These are phyloP conservation scores for Ilex asprella DNA, from an alignment of 257 asterid genomes.

Conservation along the genomic window DNA sequence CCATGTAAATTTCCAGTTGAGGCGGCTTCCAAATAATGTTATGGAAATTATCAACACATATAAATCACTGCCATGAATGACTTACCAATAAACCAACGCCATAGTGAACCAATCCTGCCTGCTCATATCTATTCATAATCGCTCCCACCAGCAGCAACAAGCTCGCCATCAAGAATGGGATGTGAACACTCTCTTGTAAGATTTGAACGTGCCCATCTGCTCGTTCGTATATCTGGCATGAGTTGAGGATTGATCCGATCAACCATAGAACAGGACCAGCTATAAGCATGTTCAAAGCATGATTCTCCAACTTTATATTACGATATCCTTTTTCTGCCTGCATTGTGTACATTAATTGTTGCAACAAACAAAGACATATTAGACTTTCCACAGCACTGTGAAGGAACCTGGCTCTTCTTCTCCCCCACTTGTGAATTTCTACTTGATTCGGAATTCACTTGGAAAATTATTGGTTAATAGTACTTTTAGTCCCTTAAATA, in stretches of 20 bases:
- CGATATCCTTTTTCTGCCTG: conserved; percentile 60
- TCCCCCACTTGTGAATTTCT: too few relatives aligned
- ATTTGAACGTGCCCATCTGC: conserved; percentile 75
- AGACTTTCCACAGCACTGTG: too few relatives aligned
- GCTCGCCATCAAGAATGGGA: conserved; percentile 75
- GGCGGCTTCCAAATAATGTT: not conserved
- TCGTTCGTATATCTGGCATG: conserved; percentile 86
- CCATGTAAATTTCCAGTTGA: not conserved
- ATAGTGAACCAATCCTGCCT: conserved; percentile 28
- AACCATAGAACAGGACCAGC: conserved; percentile 80
- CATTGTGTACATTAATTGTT: not conserved
- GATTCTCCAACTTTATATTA: conserved; percentile 31
- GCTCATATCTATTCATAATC: conserved; percentile 44
- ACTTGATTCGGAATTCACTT: too few relatives aligned
- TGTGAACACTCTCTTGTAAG: conserved; percentile 58
- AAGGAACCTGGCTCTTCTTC: too few relatives aligned
- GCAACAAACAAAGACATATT: too few relatives aligned
- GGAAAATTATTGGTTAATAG: too few relatives aligned
- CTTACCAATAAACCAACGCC: conserved; percentile 53
- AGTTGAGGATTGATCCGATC: conserved; percentile 73
- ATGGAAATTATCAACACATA: not conserved
- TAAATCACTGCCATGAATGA: not conserved
- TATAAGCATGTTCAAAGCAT: conserved; percentile 52
- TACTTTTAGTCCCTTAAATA: too few relatives aligned
- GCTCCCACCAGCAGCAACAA: conserved; percentile 60